A percentile compares a stretch with the other conserved stretches of the same genome.
Evolutionary conservation across 139 green algal species (phyloP).

Genomic region (Chlamydomonas sphaeroides): DNA sequence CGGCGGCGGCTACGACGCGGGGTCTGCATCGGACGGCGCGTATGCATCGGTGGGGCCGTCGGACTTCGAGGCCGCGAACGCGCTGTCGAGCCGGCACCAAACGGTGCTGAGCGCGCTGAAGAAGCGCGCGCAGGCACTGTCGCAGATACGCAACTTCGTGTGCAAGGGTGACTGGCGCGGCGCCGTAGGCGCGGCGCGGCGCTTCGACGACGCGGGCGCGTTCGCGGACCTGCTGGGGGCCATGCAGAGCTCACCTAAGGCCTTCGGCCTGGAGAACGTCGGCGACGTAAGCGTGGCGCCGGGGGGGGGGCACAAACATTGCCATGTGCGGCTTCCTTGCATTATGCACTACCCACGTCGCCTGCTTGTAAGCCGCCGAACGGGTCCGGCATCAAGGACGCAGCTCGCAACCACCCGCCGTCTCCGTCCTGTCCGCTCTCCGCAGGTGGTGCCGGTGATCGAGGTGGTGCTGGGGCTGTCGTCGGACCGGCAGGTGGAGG

Average conservation of each 20-base stretch:
- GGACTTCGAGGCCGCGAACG: constrained; percentile 6
- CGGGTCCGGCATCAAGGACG: too few relatives aligned
- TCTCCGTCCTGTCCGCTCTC: too few relatives aligned
- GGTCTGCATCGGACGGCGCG: not conserved
- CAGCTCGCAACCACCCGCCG: too few relatives aligned
- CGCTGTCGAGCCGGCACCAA: constrained; percentile 3
- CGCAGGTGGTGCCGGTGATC: constrained; percentile 46
- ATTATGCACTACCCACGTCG: too few relatives aligned
- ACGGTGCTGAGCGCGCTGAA: not conserved
- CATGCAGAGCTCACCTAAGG: constrained; percentile 35
- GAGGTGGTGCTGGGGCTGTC: constrained; percentile 49
- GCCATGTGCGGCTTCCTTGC: too few relatives aligned
- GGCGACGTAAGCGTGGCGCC: constrained; percentile 19
- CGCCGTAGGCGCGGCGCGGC: constrained; percentile 26
- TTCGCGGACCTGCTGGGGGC: constrained; percentile 40
- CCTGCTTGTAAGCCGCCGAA: too few relatives aligned
- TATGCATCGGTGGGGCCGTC: not conserved
- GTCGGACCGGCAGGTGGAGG: constrained; percentile 46
- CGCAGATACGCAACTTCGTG: constrained; percentile 15
- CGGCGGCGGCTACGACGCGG: not conserved
- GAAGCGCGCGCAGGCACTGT: constrained; percentile 18
- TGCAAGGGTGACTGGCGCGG: constrained; percentile 30
- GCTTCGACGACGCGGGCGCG: not conserved
- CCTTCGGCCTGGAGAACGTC: constrained; percentile 50
- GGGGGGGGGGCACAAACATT: too few relatives aligned